Evolutionary conservation across 1,284 basidiomycete genomes (phyloP), one percentile per base, ranked within the genome.

Genomic region (Blastosporella zonata): DNA sequence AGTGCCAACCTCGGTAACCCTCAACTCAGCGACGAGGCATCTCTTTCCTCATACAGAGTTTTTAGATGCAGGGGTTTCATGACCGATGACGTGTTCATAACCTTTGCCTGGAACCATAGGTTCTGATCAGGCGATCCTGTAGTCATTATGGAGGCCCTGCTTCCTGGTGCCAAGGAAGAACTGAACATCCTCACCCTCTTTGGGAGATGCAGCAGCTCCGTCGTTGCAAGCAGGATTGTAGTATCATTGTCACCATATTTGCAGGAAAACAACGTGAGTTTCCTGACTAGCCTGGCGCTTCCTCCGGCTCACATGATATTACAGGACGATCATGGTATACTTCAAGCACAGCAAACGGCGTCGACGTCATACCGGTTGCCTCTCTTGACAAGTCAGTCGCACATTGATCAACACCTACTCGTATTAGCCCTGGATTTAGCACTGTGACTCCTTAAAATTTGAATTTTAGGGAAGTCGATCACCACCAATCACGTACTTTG

Each of bases 151-250:
- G 73, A 76, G 13, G 77, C 77, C 0, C 65, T 81, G 2, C 64
- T 79, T 7, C 70, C 56, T 25, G 77, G 70, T 23, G 72, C 75
- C 25, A 62, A 62, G 18, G 75, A 79, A 22, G 77, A 73, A 5
- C 70, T 75, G 54, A 78, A 87, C 59, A 75, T 87, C 46, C 66
- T 87, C 52, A 82, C 79, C 3, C 67, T 84, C 82, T 10, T 64
- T 88, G 13, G 83, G 84, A 29, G 77, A 76, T 17, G 61, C 75
- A n/a, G 69, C 9, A 63, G 69, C 44, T 61, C 74, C 13, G 78
- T 83, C 7, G 70, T 83, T n/a, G 77, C 81, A 0, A 77, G 73
- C 50, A 64, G 81, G 42, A 74, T 84, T 40, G 72, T 7, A 81
- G 81, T 9, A 77, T 71, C 50, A 69, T 82, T 35, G 72, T 84